Evolutionary conservation across 805 yeast species (phyloP).

Genomic region (Cyberlindnera maritima): DNA sequence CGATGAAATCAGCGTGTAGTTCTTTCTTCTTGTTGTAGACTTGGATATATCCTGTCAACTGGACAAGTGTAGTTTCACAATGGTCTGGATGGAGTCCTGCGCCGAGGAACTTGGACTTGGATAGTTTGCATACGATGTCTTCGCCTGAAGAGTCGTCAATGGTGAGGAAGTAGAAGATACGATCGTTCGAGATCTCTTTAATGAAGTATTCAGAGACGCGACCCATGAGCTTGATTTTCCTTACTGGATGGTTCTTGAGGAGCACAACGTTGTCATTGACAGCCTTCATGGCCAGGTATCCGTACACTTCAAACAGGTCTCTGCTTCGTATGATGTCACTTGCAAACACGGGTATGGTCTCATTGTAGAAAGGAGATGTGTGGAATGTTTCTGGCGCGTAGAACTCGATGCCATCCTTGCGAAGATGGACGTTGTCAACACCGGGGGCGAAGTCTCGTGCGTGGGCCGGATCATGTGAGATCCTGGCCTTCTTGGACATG

Average conservation of each 20-base stretch:
- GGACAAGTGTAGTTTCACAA: slow-evolving; percentile 28
- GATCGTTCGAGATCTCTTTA: slow-evolving; percentile 17
- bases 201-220: slow-evolving; percentile 31
- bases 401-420: slow-evolving; percentile 27
- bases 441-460: slow-evolving; percentile 28
- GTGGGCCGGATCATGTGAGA: slow-evolving; percentile 1
- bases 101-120: slow-evolving; percentile 17
- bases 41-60: slow-evolving; percentile 27
- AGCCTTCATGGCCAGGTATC: slow-evolving; percentile 22
- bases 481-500: slow-evolving; percentile 5
- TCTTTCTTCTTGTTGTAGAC: slow-evolving; percentile 27
- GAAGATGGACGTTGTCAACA: slow-evolving; percentile 26
- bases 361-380: slow-evolving; percentile 29
- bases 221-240: slow-evolving; percentile 35
- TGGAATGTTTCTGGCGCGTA: slow-evolving; percentile 37
- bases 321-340: slow-evolving; percentile 28
- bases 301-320: slow-evolving; percentile 27
- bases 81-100: slow-evolving; percentile 23
- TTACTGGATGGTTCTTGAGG: slow-evolving; percentile 43
- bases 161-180: slow-evolving; percentile 23
- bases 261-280: slow-evolving; percentile 27
- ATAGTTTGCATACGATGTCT: slow-evolving; percentile 29
- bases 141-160: slow-evolving; percentile 33
- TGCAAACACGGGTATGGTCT: slow-evolving; percentile 31
- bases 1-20: slow-evolving; percentile 30